Conservation (phyloP, 2,329 filamentous ascomycete genomes). For the Xylaria sp. region DNA sequence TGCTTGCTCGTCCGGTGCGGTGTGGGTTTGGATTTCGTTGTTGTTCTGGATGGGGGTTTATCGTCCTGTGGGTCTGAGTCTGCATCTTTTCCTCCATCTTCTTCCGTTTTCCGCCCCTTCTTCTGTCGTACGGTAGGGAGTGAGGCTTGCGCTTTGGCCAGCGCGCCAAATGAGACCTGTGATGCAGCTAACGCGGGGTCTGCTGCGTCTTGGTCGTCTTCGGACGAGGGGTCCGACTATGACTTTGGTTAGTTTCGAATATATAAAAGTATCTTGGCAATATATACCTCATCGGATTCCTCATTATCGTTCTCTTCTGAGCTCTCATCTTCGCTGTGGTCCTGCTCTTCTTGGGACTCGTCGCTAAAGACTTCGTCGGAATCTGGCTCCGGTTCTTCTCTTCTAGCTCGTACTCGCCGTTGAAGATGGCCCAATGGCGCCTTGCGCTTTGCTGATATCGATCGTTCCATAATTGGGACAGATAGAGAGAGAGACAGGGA, state of each 20-base stretch:
- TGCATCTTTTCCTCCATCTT: conserved; percentile 31
- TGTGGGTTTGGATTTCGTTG: conserved; percentile 38
- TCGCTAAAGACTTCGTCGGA: conserved; percentile 40
- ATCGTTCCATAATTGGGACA: conserved; percentile 31
- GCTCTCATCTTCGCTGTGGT: conserved; percentile 37
- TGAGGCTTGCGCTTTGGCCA: conserved; percentile 81
- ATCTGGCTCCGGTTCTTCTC: conserved; percentile 47
- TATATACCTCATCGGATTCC: conserved; percentile 33
- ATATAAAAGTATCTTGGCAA: conserved; percentile 1
- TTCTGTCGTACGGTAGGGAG: conserved; percentile 47
- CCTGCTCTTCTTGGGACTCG: conserved; percentile 38
- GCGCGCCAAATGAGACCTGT: conserved; percentile 82
- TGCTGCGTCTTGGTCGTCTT: conserved; percentile 42
- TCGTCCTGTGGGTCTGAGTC: conserved; percentile 29
- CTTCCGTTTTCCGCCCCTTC: conserved; percentile 36
- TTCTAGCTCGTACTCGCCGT: conserved; percentile 48
- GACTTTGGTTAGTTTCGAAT: conserved; percentile 15
- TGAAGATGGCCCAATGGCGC: conserved; percentile 41
- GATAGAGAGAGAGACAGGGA: too few species aligned
- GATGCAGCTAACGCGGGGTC: conserved; percentile 50
- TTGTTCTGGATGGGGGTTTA: conserved; percentile 32
- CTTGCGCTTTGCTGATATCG: conserved; percentile 45
- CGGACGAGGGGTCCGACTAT: conserved; percentile 31
- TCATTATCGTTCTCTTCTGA: conserved; percentile 39
- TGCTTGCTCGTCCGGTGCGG: conserved; percentile 74